A percentile compares a stretch with the other conserved stretches of the same genome.
These are phyloP conservation scores for Gnaphalium uliginosum DNA, from an alignment of 129 eudicot species.

Conservation along the genomic window DNA sequence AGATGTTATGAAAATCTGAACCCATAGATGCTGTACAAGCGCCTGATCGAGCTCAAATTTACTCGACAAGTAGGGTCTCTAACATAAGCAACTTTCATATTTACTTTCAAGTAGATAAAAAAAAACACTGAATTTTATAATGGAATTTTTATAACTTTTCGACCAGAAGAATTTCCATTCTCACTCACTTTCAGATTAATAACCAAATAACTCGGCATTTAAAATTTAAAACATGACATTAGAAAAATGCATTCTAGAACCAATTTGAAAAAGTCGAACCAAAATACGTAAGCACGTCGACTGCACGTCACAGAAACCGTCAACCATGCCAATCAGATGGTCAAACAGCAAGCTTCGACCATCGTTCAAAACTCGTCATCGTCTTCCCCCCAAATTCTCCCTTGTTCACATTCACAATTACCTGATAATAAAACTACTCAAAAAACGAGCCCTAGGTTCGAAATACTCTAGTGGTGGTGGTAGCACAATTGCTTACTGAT, in stretches of 20 bases:
- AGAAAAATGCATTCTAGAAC: not conserved
- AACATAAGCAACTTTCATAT: too few relatives aligned
- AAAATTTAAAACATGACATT: not conserved
- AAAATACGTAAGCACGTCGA: constrained; percentile 25
- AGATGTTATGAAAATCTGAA: too few relatives aligned
- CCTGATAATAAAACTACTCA: not conserved
- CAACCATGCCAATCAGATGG: constrained; percentile 15
- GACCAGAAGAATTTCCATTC: too few relatives aligned
- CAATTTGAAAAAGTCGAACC: not conserved
- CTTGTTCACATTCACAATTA: not conserved
- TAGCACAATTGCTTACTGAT: constrained; percentile 17
- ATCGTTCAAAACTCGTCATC: constrained; percentile 20
- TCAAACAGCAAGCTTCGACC: constrained; percentile 12
- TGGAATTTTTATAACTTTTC: too few relatives aligned
- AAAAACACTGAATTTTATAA: too few relatives aligned
- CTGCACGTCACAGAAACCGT: constrained; percentile 26
- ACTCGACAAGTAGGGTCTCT: too few relatives aligned
- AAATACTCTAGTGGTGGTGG: not conserved
- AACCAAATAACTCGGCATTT: not conserved
- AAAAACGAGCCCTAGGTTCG: constrained; percentile 20
- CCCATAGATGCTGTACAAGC: too few relatives aligned
- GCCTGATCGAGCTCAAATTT: too few relatives aligned
- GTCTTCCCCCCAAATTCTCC: constrained; percentile 12
- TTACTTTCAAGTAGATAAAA: too few relatives aligned
- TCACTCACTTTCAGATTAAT: too few relatives aligned